These are phyloP conservation scores for Alternaria incomplexa DNA, from an alignment of 2,329 filamentous ascomycete species.

Conservation along the genomic window DNA sequence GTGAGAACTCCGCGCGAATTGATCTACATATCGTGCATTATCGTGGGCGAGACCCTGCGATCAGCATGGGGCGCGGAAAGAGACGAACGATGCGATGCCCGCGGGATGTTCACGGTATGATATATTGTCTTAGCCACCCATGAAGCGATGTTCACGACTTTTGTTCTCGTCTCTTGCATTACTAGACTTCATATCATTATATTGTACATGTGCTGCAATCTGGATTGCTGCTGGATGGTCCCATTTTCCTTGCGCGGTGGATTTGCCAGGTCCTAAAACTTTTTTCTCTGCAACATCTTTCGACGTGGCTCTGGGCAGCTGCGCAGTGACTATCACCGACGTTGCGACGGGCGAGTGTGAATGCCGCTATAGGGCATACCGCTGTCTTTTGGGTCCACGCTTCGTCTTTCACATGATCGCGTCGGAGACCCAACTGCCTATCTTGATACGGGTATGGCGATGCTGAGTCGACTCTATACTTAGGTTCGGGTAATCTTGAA, in stretches of 20 bases:
- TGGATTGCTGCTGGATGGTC: not conserved
- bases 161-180: not conserved
- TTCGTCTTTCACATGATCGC: too few relatives aligned
- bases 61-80: not conserved
- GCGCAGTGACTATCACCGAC: not conserved
- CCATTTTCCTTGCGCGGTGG: not conserved
- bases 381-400: too few relatives aligned
- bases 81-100: not conserved
- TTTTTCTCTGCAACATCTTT: not conserved
- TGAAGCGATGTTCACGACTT: not conserved
- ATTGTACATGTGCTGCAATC: not conserved
- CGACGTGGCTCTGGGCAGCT: too few relatives aligned
- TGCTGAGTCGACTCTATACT: not conserved
- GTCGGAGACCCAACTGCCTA: not conserved
- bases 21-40: not conserved
- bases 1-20: not conserved
- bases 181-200: not conserved
- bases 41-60: not conserved
- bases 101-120: not conserved
- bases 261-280: not conserved
- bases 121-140: not conserved
- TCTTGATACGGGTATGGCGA: not conserved
- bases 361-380: too few relatives aligned
- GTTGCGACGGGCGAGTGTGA: not conserved
- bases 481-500: slow-evolving; percentile 19